Evolutionary conservation across 768 basidiomycete genomes (phyloP).

Genomic region (Krasilnikovozyma curviuscula): DNA sequence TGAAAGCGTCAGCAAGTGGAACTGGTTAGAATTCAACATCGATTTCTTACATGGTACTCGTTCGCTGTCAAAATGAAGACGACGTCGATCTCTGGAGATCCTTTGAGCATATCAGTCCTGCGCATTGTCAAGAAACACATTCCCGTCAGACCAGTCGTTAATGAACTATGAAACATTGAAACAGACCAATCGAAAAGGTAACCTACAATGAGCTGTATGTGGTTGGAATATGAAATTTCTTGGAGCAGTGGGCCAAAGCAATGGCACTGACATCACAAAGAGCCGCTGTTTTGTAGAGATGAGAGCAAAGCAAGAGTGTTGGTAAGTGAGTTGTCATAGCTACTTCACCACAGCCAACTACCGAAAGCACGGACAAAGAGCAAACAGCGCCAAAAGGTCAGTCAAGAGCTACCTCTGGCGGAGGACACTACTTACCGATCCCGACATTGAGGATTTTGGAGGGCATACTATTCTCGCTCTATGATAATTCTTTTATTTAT

Average conservation of each 20-base stretch:
- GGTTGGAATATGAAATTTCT: slow-evolving; percentile 10
- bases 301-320: slow-evolving; percentile 11
- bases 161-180: background rate
- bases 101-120: slow-evolving; percentile 15
- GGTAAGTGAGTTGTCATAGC: slow-evolving; percentile 15
- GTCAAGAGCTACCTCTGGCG: too few species aligned
- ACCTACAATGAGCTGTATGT: slow-evolving; percentile 14
- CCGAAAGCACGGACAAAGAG: too few species aligned
- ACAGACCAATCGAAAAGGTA: background rate
- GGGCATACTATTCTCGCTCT: too few species aligned
- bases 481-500: too few species aligned
- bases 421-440: too few species aligned
- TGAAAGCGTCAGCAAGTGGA: background rate
- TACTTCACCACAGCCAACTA: slow-evolving; percentile 17
- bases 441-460: too few species aligned
- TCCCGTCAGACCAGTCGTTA: background rate
- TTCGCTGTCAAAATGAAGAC: slow-evolving; percentile 16
- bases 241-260: slow-evolving; percentile 12
- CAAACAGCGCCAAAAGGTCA: too few species aligned
- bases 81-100: slow-evolving; percentile 14
- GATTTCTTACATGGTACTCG: slow-evolving; percentile 12
- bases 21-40: background rate
- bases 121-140: background rate
- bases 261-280: slow-evolving; percentile 14
- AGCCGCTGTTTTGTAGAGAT: slow-evolving; percentile 13